Base-by-base conservation (phyloP, 2,329 filamentous ascomycete species). In the Achaetomium macrosporum region DNA sequence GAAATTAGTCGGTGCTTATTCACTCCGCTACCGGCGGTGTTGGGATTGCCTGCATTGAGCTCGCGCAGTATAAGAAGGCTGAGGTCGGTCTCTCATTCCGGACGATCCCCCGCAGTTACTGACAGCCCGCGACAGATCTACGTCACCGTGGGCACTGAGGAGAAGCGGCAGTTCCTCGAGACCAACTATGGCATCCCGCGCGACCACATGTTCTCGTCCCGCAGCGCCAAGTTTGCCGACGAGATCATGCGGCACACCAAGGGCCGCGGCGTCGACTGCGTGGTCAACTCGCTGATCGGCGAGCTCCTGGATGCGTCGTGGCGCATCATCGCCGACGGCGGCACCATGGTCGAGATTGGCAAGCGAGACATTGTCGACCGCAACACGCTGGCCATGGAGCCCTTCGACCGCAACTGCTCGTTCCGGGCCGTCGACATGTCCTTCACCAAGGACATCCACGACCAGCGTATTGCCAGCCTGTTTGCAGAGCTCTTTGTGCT, bases 161-260 rank as follows among this genome's bases (percentile, higher is more conserved):
- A 61, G n/a, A 68, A 68, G 51, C 59, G 58, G 8, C 20, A 66
- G 1, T 61, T 72, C 7, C 52, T 73, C 0, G 48, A 44, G 1
- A 43, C 58, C 0, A 53, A 50, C 0, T 71, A 59, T 43, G 59
- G 60, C 1, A 68, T 73, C 16, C 64, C 65, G 0, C 6, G 41
- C 2, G 51, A 58, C 10, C 66, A 61, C 33, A 69, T 73, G 1
- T 68, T 72, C 51, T 61, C 55, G 0, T 67, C 64, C 1, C 63
- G 66, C 0, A 61, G 62, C 40, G 53, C 55, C 5, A 47, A 55
- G 0, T 72, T 73, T 40, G 63, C 57, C 2, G 37, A 57, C 1
- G 55, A 63, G 5, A 61, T 70, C 13, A 43, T 57, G 20, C 9
- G 19, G 2, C 45, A 31, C 0, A 71, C 69, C 0, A 29, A 50